A percentile compares a stretch with the other conserved stretches of the same genome.
Evolutionary conservation across 2,329 filamentous ascomycete genomes (phyloP).

Genomic region (Cordyceps fumosorosea): DNA sequence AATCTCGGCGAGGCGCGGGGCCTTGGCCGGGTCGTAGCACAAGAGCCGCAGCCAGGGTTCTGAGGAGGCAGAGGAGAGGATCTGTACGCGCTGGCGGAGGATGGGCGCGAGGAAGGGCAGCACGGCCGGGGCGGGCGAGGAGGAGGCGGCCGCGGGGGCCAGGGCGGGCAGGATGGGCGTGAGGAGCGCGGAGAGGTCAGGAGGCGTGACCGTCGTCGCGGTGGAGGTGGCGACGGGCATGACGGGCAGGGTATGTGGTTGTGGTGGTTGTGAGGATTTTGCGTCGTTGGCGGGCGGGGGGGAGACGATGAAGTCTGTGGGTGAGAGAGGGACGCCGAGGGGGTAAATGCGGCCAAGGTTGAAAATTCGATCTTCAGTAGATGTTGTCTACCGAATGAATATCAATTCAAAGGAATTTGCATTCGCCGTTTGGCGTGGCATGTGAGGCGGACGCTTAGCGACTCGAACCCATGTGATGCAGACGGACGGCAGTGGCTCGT

Average conservation of each 20-base stretch:
- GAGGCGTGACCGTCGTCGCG: slow-evolving; percentile 25
- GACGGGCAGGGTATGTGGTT: not conserved
- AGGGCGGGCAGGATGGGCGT: slow-evolving; percentile 53
- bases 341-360: not conserved
- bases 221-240: not conserved
- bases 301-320: not conserved
- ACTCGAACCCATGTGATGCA: slow-evolving; percentile 9
- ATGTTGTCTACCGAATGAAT: not conserved
- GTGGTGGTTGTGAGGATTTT: slow-evolving; percentile 16
- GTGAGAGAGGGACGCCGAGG: not conserved
- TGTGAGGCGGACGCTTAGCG: not conserved
- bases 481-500: not conserved
- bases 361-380: not conserved
- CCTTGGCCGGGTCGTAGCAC: slow-evolving; percentile 56
- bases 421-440: slow-evolving; percentile 4
- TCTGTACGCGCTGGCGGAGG: slow-evolving; percentile 57
- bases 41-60: slow-evolving; percentile 69
- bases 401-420: slow-evolving; percentile 15
- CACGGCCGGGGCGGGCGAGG: slow-evolving; percentile 48
- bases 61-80: slow-evolving; percentile 53
- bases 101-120: slow-evolving; percentile 59
- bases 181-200: slow-evolving; percentile 43
- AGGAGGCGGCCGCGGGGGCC: slow-evolving; percentile 51
- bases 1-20: slow-evolving; percentile 52
- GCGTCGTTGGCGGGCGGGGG: slow-evolving; percentile 14